Evolutionary conservation across 768 basidiomycete species (phyloP).

Genomic region (Tulasnella sp.): DNA sequence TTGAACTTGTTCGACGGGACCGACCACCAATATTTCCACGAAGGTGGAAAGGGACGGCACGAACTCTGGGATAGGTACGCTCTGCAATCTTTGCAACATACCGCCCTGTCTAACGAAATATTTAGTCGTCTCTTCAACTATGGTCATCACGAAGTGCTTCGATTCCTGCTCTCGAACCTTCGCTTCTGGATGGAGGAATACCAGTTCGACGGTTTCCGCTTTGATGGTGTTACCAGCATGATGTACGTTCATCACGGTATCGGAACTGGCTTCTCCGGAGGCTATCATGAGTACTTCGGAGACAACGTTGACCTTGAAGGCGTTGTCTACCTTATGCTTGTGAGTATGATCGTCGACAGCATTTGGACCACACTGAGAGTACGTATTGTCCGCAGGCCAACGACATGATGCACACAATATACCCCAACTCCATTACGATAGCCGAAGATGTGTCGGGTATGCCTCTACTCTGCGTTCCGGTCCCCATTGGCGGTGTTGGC

Average conservation of each 20-base stretch:
- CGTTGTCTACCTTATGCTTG: slow-evolving; percentile 94
- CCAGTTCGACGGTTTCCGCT: slow-evolving; percentile 94
- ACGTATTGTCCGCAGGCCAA: slow-evolving; percentile 56
- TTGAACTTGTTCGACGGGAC: slow-evolving; percentile 95
- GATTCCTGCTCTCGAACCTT: slow-evolving; percentile 91
- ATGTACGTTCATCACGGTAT: slow-evolving; percentile 99
- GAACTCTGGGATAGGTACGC: slow-evolving; percentile 84
- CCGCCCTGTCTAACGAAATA: not conserved
- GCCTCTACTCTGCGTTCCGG: slow-evolving; percentile 82
- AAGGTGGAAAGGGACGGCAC: slow-evolving; percentile 78
- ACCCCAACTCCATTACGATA: slow-evolving; percentile 75
- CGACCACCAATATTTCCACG: slow-evolving; percentile 96
- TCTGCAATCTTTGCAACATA: not conserved
- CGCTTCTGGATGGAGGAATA: slow-evolving; percentile 94
- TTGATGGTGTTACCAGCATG: slow-evolving; percentile 99
- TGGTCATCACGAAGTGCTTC: slow-evolving; percentile 81
- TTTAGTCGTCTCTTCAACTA: slow-evolving; percentile 86
- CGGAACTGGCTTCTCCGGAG: slow-evolving; percentile 93
- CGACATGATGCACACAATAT: slow-evolving; percentile 71
- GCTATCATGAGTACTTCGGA: slow-evolving; percentile 98
- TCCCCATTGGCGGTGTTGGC: slow-evolving; percentile 75
- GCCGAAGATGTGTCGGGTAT: slow-evolving; percentile 99
- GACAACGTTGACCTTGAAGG: slow-evolving; percentile 72
- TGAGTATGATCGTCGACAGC: slow-evolving; percentile 29
- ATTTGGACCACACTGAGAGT: not conserved